Evolutionary conservation across 345 rosid species (phyloP), one percentile per base, ranked within the genome.

Genomic region (Syzygium jambos): DNA sequence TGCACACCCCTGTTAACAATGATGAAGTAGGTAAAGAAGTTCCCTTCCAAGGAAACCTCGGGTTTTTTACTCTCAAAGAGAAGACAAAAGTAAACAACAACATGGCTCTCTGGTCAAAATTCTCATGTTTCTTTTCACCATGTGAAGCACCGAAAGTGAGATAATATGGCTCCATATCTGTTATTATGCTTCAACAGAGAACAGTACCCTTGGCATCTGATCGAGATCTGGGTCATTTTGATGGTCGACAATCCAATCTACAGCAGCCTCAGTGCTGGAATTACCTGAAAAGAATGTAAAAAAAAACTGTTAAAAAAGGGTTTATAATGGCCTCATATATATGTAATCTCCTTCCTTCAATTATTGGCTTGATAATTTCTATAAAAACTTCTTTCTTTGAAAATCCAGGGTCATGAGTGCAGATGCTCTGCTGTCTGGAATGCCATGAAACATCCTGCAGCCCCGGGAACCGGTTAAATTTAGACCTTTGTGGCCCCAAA

Each of bases 191-290:
- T 73, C 43, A 43, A 73, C 49, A 73, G 82, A 38, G 82, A 57
- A 73, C 82, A 73, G 82, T 73, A 73, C 98, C 95, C 92, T 51
- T 56, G 97, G 98, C 92, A 92, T 90, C 52, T 93, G 89, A n/a
- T 97, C 95, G 84, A 91, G 88, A 41, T 94, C 94, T 17, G 95
- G 88, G 86, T 94, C 97, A 49, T 91, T 92, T 89, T 94, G 97
- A 85, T 96, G 98, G 91, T 95, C 96, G 85, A 95, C 84, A 88
- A 96, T 85, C 99, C 99, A 97, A 90, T 93, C 91, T 86, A 96
- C 92, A 88, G 98, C 98, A 88, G 90, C 91, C 87, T 95, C 96
- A 54, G 93, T 85, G 85, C 89, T 89, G 87, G 89, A 46, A 92
- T 95, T 97, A 46, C 98, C 99, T 97, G 88, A 43, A 86, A 27